phyloP scores from a whole-genome alignment of 441 rosid genomes.

The Hypseocharis bilobata region DNA sequence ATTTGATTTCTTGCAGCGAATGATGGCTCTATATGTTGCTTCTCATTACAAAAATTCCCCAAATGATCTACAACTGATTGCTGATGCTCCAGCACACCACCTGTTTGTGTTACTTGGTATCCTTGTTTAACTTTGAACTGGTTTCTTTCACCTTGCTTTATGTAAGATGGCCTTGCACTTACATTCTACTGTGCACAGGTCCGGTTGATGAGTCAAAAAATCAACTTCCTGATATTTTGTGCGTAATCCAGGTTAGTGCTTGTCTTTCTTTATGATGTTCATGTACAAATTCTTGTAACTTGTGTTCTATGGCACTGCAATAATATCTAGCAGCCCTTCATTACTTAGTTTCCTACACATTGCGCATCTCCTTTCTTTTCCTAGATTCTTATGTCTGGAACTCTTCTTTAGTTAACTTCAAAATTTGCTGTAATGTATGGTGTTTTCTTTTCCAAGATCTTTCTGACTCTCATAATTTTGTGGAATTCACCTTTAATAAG shows the following conservation, averaged over 20 bases:
- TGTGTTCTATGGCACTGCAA: background rate
- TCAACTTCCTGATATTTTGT: constrained; percentile 86
- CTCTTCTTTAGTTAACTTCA: background rate
- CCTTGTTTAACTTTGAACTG: constrained; percentile 5
- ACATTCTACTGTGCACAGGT: constrained; percentile 39
- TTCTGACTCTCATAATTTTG: background rate
- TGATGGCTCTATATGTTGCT: constrained; percentile 93
- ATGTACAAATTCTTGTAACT: no score
- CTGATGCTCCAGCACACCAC: constrained; percentile 99
- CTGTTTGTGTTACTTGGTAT: constrained; percentile 86
- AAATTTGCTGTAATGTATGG: background rate
- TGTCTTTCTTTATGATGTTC: background rate
- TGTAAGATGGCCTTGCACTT: constrained; percentile 12
- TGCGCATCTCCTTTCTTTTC: background rate
- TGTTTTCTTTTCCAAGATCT: background rate
- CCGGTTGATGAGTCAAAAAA: constrained; percentile 91
- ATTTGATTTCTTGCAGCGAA: constrained; percentile 53
- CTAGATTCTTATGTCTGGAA: background rate
- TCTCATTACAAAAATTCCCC: constrained; percentile 99
- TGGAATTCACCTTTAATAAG: background rate
- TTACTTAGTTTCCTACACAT: background rate
- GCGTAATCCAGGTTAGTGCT: constrained; percentile 67
- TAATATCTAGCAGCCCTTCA: background rate
- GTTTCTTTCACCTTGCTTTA: constrained; percentile 14
- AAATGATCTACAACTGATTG: constrained; percentile 88